Evolutionary conservation across 2,329 filamentous ascomycete species (phyloP).

Genomic region (Calonectria pseudoturangicola): DNA sequence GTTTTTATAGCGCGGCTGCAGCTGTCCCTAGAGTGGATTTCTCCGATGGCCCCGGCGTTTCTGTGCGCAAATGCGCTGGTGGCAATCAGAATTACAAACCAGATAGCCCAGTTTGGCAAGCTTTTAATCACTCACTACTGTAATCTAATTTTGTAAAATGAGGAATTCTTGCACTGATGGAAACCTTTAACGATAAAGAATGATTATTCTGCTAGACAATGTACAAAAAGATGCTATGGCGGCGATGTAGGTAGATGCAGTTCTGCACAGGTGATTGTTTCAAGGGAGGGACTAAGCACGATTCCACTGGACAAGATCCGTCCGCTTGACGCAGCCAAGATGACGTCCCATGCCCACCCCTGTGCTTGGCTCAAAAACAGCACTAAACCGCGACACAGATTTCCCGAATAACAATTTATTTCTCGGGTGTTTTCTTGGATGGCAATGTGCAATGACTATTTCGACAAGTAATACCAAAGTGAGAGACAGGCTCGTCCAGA

Average conservation of each 20-base stretch:
- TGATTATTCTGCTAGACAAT: background rate
- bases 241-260: conserved; percentile 3
- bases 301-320: conserved; percentile 15
- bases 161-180: background rate
- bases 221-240: background rate
- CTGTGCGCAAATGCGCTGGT: conserved; percentile 37
- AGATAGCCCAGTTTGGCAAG: conserved; percentile 14
- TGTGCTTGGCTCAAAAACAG: background rate
- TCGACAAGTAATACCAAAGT: conserved; percentile 33
- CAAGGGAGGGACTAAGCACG: conserved; percentile 19
- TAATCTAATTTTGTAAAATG: conserved; percentile 21
- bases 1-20: conserved; percentile 53
- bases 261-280: background rate
- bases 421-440: background rate
- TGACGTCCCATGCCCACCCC: background rate
- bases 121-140: conserved; percentile 39
- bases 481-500: conserved; percentile 26
- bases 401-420: background rate
- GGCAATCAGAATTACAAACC: conserved; percentile 34
- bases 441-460: conserved; percentile 29
- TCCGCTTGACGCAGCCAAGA: conserved; percentile 15
- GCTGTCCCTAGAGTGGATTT: conserved; percentile 43
- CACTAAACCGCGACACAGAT: background rate
- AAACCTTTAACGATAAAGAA: background rate
- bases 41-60: conserved; percentile 44